These are phyloP conservation scores for Areca catechu DNA, from an alignment of 176 grass and related monocot species.

Conservation along the genomic window DNA sequence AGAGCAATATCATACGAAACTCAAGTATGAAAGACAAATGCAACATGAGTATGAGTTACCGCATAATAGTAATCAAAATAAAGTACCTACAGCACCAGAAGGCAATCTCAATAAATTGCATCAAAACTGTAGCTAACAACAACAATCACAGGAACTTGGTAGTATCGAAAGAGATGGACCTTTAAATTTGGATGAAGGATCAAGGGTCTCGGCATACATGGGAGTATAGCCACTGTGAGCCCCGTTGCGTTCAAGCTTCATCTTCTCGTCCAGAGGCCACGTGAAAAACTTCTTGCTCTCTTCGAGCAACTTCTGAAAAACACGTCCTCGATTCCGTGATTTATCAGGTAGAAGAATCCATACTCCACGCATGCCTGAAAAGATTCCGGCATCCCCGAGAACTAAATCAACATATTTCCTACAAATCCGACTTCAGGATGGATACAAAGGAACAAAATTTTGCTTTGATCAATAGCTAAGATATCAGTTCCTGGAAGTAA, in stretches of 20 bases:
- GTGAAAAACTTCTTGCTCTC: slow-evolving; percentile 63
- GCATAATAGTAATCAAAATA: too few species aligned
- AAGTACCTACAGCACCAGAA: too few species aligned
- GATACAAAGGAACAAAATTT: too few species aligned
- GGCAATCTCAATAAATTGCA: too few species aligned
- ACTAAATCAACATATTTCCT: not conserved
- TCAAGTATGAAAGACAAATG: too few species aligned
- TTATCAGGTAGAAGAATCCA: slow-evolving; percentile 82
- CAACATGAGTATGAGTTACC: too few species aligned
- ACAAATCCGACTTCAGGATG: not conserved
- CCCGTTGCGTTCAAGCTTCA: slow-evolving; percentile 34
- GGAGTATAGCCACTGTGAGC: slow-evolving; percentile 59
- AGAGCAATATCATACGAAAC: too few species aligned
- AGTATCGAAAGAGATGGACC: slow-evolving; percentile 11
- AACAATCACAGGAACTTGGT: too few species aligned
- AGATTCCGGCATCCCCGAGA: not conserved
- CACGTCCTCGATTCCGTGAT: slow-evolving; percentile 43
- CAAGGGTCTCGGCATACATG: slow-evolving; percentile 58
- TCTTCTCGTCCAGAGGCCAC: slow-evolving; percentile 55
- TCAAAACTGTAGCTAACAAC: too few species aligned
- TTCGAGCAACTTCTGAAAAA: slow-evolving; percentile 32
- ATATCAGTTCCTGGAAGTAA: too few species aligned
- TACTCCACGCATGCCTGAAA: slow-evolving; percentile 66
- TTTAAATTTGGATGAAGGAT: slow-evolving; percentile 41
- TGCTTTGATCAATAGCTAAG: too few species aligned